These are phyloP conservation scores for Claviceps fusiformis DNA, from an alignment of 2,329 filamentous ascomycete genomes.

Conservation along the genomic window DNA sequence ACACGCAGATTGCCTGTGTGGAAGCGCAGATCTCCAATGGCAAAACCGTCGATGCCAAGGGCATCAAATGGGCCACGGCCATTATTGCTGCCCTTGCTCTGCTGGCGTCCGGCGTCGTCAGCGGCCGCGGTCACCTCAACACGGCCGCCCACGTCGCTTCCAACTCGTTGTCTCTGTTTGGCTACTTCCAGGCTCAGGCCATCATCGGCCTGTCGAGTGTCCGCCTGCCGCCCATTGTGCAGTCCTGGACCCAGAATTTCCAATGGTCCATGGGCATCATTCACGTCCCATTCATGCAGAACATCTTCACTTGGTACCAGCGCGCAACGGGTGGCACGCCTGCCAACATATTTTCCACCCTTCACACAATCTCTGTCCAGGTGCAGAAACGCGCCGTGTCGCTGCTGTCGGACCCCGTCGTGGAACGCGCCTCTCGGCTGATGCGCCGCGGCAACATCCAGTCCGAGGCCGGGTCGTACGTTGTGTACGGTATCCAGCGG, in stretches of 20 bases:
- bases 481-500: slow-evolving; percentile 71
- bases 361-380: slow-evolving; percentile 64
- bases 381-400: slow-evolving; percentile 49
- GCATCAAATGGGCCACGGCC: slow-evolving; percentile 78
- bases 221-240: slow-evolving; percentile 68
- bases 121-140: slow-evolving; percentile 83
- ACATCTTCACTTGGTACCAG: slow-evolving; percentile 87
- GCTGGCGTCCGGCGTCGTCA: slow-evolving; percentile 72
- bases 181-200: slow-evolving; percentile 86
- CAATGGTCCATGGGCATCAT: slow-evolving; percentile 97
- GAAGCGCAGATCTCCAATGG: slow-evolving; percentile 79
- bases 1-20: slow-evolving; percentile 62
- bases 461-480: slow-evolving; percentile 37
- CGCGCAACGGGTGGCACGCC: slow-evolving; percentile 78
- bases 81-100: slow-evolving; percentile 74
- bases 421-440: slow-evolving; percentile 14
- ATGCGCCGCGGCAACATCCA: slow-evolving; percentile 36
- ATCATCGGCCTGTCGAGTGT: slow-evolving; percentile 77
- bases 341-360: slow-evolving; percentile 60
- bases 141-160: slow-evolving; percentile 86
- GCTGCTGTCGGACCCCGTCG: slow-evolving; percentile 30
- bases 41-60: slow-evolving; percentile 76
- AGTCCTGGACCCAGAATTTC: slow-evolving; percentile 91
- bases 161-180: slow-evolving; percentile 79
- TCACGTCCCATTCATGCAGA: slow-evolving; percentile 66